These are phyloP conservation scores for Syncephalastrum sp. DNA, from an alignment of 371 early-diverging fungal species.

Conservation along the genomic window DNA sequence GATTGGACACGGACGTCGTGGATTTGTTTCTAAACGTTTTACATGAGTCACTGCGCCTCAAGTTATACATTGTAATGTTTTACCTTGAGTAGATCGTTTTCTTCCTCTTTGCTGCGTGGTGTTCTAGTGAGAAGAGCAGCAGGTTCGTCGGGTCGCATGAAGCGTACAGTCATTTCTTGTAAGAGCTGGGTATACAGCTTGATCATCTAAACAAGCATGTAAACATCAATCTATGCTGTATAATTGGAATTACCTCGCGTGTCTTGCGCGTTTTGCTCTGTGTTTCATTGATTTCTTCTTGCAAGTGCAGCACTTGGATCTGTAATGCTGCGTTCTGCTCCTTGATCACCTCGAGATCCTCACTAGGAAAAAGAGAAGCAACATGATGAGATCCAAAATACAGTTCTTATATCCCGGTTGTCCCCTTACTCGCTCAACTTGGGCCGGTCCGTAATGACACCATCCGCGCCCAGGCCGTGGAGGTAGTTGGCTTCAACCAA, in stretches of 20 bases:
- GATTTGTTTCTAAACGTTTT: slow-evolving; percentile 55
- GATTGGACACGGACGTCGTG: slow-evolving; percentile 63
- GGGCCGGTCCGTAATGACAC: slow-evolving; percentile 27
- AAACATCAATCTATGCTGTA: background rate
- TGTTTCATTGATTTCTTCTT: slow-evolving; percentile 71
- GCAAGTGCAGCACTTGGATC: slow-evolving; percentile 57
- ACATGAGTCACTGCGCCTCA: background rate
- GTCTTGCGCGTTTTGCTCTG: slow-evolving; percentile 72
- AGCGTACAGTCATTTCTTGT: slow-evolving; percentile 46
- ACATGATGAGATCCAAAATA: background rate
- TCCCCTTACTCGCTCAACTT: slow-evolving; percentile 42
- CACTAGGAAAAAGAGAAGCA: slow-evolving; percentile 16
- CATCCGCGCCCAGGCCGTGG: slow-evolving; percentile 42
- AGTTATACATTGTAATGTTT: background rate
- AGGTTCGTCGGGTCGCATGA: slow-evolving; percentile 29
- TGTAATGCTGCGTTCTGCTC: slow-evolving; percentile 63
- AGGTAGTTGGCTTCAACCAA: slow-evolving; percentile 59
- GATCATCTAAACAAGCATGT: slow-evolving; percentile 26
- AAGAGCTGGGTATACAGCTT: slow-evolving; percentile 60
- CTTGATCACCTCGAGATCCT: slow-evolving; percentile 56
- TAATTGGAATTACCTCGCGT: slow-evolving; percentile 56
- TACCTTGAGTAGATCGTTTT: slow-evolving; percentile 71
- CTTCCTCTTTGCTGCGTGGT: slow-evolving; percentile 63
- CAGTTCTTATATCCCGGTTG: background rate
- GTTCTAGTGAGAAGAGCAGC: slow-evolving; percentile 20